Conservation (phyloP, 2,329 filamentous ascomycete genomes). For the Blastomyces parvus region DNA sequence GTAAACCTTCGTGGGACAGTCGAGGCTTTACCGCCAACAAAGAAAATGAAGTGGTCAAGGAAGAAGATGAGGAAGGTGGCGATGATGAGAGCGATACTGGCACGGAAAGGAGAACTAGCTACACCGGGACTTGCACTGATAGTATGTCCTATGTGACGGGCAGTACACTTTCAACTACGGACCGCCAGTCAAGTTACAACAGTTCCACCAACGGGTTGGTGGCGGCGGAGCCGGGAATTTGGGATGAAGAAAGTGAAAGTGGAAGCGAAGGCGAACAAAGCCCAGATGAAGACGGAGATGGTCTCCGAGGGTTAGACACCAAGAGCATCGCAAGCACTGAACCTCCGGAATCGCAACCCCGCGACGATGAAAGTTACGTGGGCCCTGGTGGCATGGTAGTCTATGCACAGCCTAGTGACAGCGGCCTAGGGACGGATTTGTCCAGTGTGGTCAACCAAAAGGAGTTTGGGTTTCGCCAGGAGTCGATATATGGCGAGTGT, state of each 20-base stretch:
- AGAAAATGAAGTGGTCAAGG: conserved; percentile 54
- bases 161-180: conserved; percentile 30
- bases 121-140: conserved; percentile 34
- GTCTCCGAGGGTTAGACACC: background rate
- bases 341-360: background rate
- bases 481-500: conserved; percentile 10
- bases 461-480: conserved; percentile 10
- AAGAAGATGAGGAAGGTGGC: conserved; percentile 48
- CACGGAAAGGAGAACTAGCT: conserved; percentile 38
- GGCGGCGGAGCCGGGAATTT: conserved; percentile 21
- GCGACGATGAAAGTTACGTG: conserved; percentile 14
- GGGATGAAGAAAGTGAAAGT: conserved; percentile 18
- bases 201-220: conserved; percentile 31
- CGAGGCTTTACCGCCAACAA: conserved; percentile 42
- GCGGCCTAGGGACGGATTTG: conserved; percentile 24
- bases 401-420: conserved; percentile 21
- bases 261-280: conserved; percentile 9
- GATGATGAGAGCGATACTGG: conserved; percentile 42
- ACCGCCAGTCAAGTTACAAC: conserved; percentile 33
- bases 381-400: conserved; percentile 17
- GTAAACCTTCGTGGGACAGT: conserved; percentile 63
- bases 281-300: background rate
- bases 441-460: conserved; percentile 17
- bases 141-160: conserved; percentile 33
- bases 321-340: background rate